A percentile compares a stretch with the other conserved stretches of the same genome.
Evolutionary conservation across 306 rosid species (phyloP).

Genomic region (Trifolium pratense): DNA sequence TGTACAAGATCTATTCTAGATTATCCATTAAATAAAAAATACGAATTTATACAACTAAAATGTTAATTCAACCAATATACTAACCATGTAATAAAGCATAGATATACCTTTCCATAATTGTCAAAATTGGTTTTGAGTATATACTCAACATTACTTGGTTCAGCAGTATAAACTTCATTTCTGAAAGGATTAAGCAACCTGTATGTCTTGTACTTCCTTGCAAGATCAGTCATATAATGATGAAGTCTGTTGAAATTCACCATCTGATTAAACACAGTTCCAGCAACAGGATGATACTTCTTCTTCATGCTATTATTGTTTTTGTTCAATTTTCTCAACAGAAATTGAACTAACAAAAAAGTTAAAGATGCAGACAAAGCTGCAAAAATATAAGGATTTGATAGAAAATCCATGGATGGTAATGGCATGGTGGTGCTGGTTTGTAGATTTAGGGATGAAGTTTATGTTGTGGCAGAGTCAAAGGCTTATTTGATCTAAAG

Average conservation of each 20-base stretch:
- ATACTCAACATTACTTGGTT: slow-evolving; percentile 68
- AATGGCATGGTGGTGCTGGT: not conserved
- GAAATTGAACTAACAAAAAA: slow-evolving; percentile 35
- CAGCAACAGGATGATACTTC: slow-evolving; percentile 73
- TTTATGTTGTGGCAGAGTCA: not conserved
- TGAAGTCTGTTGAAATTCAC: slow-evolving; percentile 72
- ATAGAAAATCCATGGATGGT: not conserved
- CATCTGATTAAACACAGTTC: slow-evolving; percentile 70
- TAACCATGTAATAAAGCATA: not conserved
- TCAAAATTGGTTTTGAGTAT: slow-evolving; percentile 79
- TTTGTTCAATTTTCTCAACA: slow-evolving; percentile 39
- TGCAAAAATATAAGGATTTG: too few species aligned
- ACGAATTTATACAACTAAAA: not conserved
- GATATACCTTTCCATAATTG: slow-evolving; percentile 84
- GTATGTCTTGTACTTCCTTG: slow-evolving; percentile 70
- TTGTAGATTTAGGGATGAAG: not conserved
- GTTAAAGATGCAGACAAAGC: slow-evolving; percentile 24
- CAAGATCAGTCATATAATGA: slow-evolving; percentile 83
- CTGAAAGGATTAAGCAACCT: slow-evolving; percentile 62
- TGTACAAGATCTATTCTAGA: too few species aligned
- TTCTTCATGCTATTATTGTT: slow-evolving; percentile 33
- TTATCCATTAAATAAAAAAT: not conserved
- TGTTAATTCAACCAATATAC: not conserved
- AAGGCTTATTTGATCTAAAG: not conserved
- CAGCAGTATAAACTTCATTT: slow-evolving; percentile 71